phyloP scores from a whole-genome alignment of 176 grass and related monocot species.

The Ananas comosus region DNA sequence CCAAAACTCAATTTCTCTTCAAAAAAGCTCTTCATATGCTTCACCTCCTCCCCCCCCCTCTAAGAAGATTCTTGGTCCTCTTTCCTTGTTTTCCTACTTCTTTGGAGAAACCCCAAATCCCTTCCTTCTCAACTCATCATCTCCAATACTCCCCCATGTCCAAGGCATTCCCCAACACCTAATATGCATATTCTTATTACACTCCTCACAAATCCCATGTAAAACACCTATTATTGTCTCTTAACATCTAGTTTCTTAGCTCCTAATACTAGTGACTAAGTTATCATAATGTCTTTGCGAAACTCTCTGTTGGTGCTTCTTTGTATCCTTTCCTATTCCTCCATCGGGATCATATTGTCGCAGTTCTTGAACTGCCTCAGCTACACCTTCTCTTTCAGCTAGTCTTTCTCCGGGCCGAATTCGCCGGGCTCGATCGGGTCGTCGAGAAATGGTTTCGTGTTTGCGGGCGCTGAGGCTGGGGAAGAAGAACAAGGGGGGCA shows the following conservation, averaged over 20 bases:
- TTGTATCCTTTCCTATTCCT: conserved; percentile 6
- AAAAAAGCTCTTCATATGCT: neutral
- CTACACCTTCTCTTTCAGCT: conserved; percentile 2
- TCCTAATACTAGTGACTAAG: neutral
- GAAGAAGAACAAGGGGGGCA: conserved; percentile 22
- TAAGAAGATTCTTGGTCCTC: too few relatives aligned
- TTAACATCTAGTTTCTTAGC: neutral
- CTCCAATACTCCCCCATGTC: too few relatives aligned
- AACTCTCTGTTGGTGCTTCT: neutral
- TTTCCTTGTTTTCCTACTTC: too few relatives aligned
- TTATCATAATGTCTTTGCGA: neutral
- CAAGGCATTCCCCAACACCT: too few relatives aligned
- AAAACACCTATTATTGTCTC: neutral
- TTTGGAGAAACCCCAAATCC: too few relatives aligned
- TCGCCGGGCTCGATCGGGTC: neutral
- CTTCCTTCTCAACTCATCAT: too few relatives aligned
- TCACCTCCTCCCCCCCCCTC: too few relatives aligned
- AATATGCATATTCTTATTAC: too few relatives aligned
- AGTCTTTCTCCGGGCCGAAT: neutral
- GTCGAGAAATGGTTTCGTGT: conserved; percentile 44
- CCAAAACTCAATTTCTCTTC: neutral
- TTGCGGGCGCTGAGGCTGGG: conserved; percentile 36
- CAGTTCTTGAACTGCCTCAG: neutral
- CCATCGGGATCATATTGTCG: neutral
- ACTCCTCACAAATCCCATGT: too few relatives aligned